These are phyloP conservation scores for Trypanosomatidae sp. DNA, from an alignment of 208 protist species.

Conservation along the genomic window DNA sequence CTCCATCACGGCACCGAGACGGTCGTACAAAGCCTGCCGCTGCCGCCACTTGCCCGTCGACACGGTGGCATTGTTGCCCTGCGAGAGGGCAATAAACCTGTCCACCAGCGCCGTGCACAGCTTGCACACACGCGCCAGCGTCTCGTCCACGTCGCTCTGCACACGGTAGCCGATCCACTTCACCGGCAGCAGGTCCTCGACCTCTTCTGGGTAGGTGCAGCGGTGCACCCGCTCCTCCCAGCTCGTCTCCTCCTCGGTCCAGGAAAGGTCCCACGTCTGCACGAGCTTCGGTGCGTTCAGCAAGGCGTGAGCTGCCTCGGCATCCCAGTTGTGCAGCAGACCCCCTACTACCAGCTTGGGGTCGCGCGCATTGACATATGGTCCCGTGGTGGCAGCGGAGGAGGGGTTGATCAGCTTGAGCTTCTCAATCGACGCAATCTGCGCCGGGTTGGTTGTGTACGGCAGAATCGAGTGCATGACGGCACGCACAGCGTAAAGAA, in stretches of 20 bases:
- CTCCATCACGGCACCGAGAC: constrained; percentile 85
- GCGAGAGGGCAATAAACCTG: constrained; percentile 70
- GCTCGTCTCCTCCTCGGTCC: constrained; percentile 75
- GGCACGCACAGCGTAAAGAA: too few relatives aligned
- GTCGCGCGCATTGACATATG: constrained; percentile 58
- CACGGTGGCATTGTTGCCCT: constrained; percentile 70
- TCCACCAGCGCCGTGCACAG: constrained; percentile 90
- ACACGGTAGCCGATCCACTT: constrained; percentile 90
- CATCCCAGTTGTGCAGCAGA: constrained; percentile 84
- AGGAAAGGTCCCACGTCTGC: constrained; percentile 81
- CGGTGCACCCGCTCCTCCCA: constrained; percentile 77
- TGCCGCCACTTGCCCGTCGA: constrained; percentile 88
- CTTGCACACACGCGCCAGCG: constrained; percentile 82
- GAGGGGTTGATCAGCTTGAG: constrained; percentile 81
- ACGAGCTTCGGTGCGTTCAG: constrained; percentile 46
- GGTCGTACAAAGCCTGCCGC: constrained; percentile 73
- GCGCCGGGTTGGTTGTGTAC: constrained; percentile 79
- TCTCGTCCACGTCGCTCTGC: constrained; percentile 82
- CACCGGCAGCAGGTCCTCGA: constrained; percentile 79
- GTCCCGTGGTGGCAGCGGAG: constrained; percentile 59
- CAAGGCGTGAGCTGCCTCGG: constrained; percentile 61
- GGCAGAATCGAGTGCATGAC: constrained; percentile 88
- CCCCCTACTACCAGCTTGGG: constrained; percentile 68
- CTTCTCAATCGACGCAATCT: constrained; percentile 71
- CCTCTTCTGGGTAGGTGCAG: constrained; percentile 81